A percentile compares a stretch with the other conserved stretches of the same genome.
Evolutionary conservation across 2,329 filamentous ascomycete species (phyloP).

Genomic region (Hypoxylon rubiginosum): DNA sequence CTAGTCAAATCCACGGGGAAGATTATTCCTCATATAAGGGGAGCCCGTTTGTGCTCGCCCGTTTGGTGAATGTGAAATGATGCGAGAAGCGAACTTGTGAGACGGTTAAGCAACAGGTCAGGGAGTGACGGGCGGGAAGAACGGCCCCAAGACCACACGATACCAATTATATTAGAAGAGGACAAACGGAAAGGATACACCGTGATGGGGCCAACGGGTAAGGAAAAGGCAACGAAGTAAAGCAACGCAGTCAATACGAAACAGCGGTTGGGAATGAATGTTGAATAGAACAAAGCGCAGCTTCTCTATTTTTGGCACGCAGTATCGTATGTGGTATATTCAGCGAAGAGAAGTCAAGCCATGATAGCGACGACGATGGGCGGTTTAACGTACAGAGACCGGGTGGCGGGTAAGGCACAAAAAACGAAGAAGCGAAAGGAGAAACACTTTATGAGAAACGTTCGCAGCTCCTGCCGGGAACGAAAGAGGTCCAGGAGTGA

Average conservation of each 20-base stretch:
- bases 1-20: neutral
- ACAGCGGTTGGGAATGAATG: constrained; percentile 24
- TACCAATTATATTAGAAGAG: constrained; percentile 21
- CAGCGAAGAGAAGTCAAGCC: constrained; percentile 21
- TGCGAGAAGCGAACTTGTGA: constrained; percentile 25
- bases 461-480: constrained; percentile 15
- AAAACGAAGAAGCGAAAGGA: constrained; percentile 9
- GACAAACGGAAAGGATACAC: constrained; percentile 26
- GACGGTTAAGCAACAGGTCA: constrained; percentile 27
- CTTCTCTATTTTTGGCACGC: constrained; percentile 36
- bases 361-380: constrained; percentile 20
- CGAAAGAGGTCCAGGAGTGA: constrained; percentile 23
- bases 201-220: constrained; percentile 1
- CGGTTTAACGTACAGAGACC: constrained; percentile 9
- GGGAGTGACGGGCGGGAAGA: constrained; percentile 23
- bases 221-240: constrained; percentile 10
- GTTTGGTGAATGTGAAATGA: constrained; percentile 25
- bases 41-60: constrained; percentile 5
- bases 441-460: constrained; percentile 38
- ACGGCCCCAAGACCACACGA: constrained; percentile 14
- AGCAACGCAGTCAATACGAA: constrained; percentile 36
- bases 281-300: constrained; percentile 41
- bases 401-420: neutral
- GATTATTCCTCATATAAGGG: constrained; percentile 23
- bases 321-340: constrained; percentile 7